Base-by-base conservation (phyloP, 2,329 filamentous ascomycete genomes). In the Trichoderma endophyticum region DNA sequence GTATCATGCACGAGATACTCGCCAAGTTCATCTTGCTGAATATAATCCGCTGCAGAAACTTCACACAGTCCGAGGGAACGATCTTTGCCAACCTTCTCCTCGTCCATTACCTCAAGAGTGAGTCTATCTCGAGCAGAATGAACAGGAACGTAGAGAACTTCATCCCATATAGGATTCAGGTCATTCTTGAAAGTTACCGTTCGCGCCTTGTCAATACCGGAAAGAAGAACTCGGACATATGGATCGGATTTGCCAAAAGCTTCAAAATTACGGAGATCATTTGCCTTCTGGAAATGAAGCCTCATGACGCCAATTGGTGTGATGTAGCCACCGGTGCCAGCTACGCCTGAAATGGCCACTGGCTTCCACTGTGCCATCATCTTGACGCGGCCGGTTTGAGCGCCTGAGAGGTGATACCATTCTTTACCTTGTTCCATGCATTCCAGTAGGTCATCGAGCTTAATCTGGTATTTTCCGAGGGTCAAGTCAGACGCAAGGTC, bases 101-200 rank as follows among this genome's bases (percentile, higher is more conserved):
- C 90, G 77, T 99, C 96, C 95, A 99, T 97, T 75, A 98, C 94
- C 81, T 99, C 96, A 21, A 99, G 83, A 1, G 91, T 90, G 34
- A 99, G 85, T 78, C 92, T 94, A 80, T 99, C 96, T 36, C 93
- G 91, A 15, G 88, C 78, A 7, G 91, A 94, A 80, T 98, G 95
- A 71, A 99, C 88, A 1, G 97, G 95, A 1, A 99, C 88, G 79
- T 99, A 99, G 26, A 98, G 88, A 28, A 99, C 91, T 82, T 99
- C 96, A 78, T 99, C 94, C 91, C 93, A 99, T 68, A 96, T 92
- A 2, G 96, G 96, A 79, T 97, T 94, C 72, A 99, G 89, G 74
- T 98, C 97, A 83, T 97, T 99, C 80, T 94, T 91, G 85, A 96
- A 97, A 0, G 95, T 98, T 65, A 99, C 96, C 3, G 96, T 98